Percentiles rank a stretch among this genome's conserved stretches.
Evolutionary conservation across 805 yeast genomes (phyloP).

Genomic region (Henningerozyma blattae): DNA sequence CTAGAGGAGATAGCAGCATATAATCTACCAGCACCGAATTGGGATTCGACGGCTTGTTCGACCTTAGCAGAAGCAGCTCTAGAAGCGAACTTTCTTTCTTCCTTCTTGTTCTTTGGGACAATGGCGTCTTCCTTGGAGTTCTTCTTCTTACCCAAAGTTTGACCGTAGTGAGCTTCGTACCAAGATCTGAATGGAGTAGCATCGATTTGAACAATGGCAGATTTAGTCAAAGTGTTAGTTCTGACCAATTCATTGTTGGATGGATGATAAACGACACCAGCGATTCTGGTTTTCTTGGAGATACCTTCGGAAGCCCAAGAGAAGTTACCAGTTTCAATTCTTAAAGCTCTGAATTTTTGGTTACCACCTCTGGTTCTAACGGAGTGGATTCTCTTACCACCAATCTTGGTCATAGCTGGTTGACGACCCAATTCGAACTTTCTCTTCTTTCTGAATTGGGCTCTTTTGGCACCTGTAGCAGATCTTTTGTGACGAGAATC

Average conservation of each 20-base stretch:
- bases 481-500: constrained; percentile 99
- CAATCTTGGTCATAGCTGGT: constrained; percentile 98
- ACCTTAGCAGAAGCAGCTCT: constrained; percentile 79
- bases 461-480: constrained; percentile 99
- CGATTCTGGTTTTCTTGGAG: constrained; percentile 97
- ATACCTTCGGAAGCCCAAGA: constrained; percentile 99
- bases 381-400: constrained; percentile 96
- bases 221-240: constrained; percentile 98
- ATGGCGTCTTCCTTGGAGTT: constrained; percentile 42
- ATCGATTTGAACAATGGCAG: constrained; percentile 98
- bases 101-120: constrained; percentile 54
- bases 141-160: constrained; percentile 79
- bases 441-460: constrained; percentile 99
- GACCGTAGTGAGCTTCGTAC: constrained; percentile 98
- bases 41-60: constrained; percentile 85
- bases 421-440: constrained; percentile 99
- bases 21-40: constrained; percentile 97
- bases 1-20: constrained; percentile 98
- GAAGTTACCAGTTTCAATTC: constrained; percentile 98
- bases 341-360: constrained; percentile 98
- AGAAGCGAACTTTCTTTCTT: constrained; percentile 86
- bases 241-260: constrained; percentile 99
- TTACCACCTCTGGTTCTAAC: constrained; percentile 99
- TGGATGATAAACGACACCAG: constrained; percentile 97
- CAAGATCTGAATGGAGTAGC: constrained; percentile 99